Evolutionary conservation across 148 eudicot genomes (phyloP).

Genomic region (Dysphania ambrosioides): DNA sequence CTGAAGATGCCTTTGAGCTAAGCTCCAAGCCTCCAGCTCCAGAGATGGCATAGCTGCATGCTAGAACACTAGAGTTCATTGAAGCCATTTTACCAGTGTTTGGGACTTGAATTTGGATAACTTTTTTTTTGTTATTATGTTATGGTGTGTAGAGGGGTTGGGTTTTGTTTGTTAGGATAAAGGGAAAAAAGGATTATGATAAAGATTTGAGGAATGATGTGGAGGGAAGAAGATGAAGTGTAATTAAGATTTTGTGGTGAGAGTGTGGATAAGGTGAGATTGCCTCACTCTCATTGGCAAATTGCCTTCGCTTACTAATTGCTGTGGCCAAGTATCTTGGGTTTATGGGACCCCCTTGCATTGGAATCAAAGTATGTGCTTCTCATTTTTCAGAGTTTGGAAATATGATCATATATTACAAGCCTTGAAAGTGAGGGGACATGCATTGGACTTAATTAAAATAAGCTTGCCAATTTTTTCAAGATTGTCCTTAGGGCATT

Average conservation of each 20-base stretch:
- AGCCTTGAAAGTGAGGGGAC: too few species aligned
- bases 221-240: constrained; percentile 32
- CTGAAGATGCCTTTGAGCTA: constrained; percentile 47
- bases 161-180: constrained; percentile 12
- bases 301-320: background rate
- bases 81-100: constrained; percentile 18
- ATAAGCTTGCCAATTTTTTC: too few species aligned
- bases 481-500: too few species aligned
- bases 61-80: constrained; percentile 55
- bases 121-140: constrained; percentile 5
- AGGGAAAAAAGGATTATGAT: constrained; percentile 13
- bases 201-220: constrained; percentile 23
- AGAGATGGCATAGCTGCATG: constrained; percentile 67
- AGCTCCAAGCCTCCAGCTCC: constrained; percentile 42
- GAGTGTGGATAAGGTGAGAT: constrained; percentile 98
- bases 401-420: background rate
- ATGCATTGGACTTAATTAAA: too few species aligned
- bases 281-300: constrained; percentile 72
- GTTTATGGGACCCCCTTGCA: constrained; percentile 15
- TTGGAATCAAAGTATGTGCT: constrained; percentile 20
- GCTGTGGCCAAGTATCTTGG: constrained; percentile 25
- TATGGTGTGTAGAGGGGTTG: background rate
- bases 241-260: constrained; percentile 54
- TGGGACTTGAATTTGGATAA: background rate
- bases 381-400: background rate